Conservation (phyloP, 768 basidiomycete species). For the Symmetrospora coprosmae region DNA sequence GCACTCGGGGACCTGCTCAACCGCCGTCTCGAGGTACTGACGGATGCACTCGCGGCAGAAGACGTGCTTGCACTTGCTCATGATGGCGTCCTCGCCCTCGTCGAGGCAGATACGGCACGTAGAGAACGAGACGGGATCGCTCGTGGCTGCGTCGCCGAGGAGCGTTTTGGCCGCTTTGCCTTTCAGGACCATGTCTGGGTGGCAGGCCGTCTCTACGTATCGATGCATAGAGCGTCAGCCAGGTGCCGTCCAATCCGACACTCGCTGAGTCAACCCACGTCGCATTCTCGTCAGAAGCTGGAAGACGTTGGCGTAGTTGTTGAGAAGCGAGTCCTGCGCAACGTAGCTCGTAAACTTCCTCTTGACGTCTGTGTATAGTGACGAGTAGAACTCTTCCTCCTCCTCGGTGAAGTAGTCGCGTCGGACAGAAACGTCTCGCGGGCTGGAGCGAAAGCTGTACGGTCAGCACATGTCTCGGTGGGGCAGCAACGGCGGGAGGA, state of each 20-base stretch:
- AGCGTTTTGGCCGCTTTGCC: slow-evolving; percentile 57
- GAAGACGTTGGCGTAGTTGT: slow-evolving; percentile 61
- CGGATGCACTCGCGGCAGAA: slow-evolving; percentile 82
- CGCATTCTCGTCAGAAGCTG: slow-evolving; percentile 75
- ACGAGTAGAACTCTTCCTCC: slow-evolving; percentile 58
- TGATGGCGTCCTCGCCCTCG: slow-evolving; percentile 89
- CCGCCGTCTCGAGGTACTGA: slow-evolving; percentile 66
- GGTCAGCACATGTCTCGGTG: neutral
- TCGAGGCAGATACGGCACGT: slow-evolving; percentile 87
- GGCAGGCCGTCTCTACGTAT: slow-evolving; percentile 40
- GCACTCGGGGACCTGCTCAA: slow-evolving; percentile 64
- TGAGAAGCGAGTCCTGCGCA: slow-evolving; percentile 56
- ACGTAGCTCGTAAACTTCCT: slow-evolving; percentile 81
- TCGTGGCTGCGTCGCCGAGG: slow-evolving; percentile 41
- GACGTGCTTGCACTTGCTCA: slow-evolving; percentile 80
- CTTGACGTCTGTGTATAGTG: slow-evolving; percentile 77
- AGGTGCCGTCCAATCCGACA: neutral
- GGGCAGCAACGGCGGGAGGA: neutral
- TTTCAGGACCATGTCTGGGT: slow-evolving; percentile 77
- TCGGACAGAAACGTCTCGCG: slow-evolving; percentile 73
- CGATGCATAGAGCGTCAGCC: slow-evolving; percentile 19
- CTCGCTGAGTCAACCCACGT: neutral
- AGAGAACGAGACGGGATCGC: slow-evolving; percentile 22
- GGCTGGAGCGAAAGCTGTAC: slow-evolving; percentile 33
- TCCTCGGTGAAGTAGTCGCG: slow-evolving; percentile 88